Conservation (phyloP, 495 filamentous ascomycete species). For the Opeltia flavorubescens region DNA sequence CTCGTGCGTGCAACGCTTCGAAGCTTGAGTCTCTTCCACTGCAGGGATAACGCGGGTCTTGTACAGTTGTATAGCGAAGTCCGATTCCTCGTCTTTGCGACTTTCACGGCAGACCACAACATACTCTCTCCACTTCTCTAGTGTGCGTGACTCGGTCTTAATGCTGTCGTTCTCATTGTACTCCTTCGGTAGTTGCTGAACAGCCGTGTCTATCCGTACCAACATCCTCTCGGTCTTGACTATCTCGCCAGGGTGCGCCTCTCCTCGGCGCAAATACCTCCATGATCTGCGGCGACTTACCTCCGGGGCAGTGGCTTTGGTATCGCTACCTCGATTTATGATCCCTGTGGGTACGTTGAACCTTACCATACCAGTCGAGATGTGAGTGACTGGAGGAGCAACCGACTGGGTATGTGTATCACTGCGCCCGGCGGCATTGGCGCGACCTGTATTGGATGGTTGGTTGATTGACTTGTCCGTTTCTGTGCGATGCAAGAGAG, state of each 20-base stretch:
- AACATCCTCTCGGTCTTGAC: conserved; percentile 67
- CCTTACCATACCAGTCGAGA: conserved; percentile 17
- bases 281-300: conserved; percentile 24
- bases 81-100: conserved; percentile 31
- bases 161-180: conserved; percentile 55
- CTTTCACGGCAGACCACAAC: conserved; percentile 54
- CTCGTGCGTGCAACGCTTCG: conserved; percentile 39
- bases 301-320: conserved; percentile 25
- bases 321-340: conserved; percentile 20
- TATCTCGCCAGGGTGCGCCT: conserved; percentile 45
- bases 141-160: conserved; percentile 41
- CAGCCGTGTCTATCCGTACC: conserved; percentile 46
- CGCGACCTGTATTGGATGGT: not conserved
- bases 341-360: conserved; percentile 35
- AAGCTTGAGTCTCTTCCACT: conserved; percentile 35
- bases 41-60: conserved; percentile 56
- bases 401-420: not conserved
- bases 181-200: conserved; percentile 41
- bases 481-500: not conserved
- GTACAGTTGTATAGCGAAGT: conserved; percentile 53
- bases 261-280: conserved; percentile 26
- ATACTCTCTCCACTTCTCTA: conserved; percentile 60
- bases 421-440: not conserved
- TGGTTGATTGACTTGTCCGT: not conserved
- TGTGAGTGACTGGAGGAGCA: not conserved